phyloP scores from a whole-genome alignment of 2,329 filamentous ascomycete species.

The Whalleya microplaca region DNA sequence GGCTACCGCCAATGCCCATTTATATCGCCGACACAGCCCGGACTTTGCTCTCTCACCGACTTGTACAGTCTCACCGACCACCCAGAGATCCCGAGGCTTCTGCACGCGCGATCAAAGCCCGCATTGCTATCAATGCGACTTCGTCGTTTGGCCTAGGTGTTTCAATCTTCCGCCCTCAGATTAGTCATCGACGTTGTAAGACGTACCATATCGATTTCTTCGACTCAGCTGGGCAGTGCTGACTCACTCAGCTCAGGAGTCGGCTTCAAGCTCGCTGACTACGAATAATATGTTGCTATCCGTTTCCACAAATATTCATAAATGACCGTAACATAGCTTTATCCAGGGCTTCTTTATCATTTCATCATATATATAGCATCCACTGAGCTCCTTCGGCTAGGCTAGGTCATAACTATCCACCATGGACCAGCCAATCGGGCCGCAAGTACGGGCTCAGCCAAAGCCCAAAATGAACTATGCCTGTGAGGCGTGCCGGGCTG shows the following conservation, averaged over 20 bases:
- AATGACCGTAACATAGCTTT: neutral
- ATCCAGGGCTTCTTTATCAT: neutral
- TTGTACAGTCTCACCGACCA: constrained; percentile 4
- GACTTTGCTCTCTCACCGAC: constrained; percentile 11
- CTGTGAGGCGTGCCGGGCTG: constrained; percentile 57
- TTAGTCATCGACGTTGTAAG: no score
- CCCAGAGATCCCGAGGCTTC: neutral
- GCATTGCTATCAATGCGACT: neutral
- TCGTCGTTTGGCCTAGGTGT: neutral
- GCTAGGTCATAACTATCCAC: neutral
- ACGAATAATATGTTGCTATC: neutral
- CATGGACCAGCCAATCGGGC: constrained; percentile 24
- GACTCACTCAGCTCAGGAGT: no score
- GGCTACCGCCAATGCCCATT: neutral
- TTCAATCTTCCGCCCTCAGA: no score
- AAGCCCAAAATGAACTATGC: constrained; percentile 47
- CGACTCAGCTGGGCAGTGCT: no score
- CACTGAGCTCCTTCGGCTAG: neutral
- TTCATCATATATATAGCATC: neutral
- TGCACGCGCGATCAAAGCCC: no score
- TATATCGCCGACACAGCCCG: constrained; percentile 17
- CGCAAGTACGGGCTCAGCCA: constrained; percentile 23
- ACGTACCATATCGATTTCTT: no score
- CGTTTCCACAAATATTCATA: neutral
- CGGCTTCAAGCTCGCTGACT: no score